Conservation (phyloP, 192 early-diverging fungal species). For the Coemansia asiatica region DNA sequence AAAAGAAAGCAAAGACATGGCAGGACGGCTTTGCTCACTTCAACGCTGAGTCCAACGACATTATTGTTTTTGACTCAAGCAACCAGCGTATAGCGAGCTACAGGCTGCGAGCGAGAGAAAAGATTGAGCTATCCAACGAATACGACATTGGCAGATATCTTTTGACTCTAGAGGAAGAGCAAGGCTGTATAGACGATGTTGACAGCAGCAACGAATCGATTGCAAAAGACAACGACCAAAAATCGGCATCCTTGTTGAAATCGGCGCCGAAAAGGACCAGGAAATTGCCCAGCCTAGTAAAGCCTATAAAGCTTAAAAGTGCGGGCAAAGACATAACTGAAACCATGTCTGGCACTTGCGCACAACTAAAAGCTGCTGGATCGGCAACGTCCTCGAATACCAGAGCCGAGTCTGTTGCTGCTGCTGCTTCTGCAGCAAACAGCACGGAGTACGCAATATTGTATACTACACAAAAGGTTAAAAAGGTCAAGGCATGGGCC, state of each 20-base stretch:
- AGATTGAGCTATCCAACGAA: conserved; percentile 32
- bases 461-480: conserved; percentile 48
- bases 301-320: conserved; percentile 31
- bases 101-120: conserved; percentile 32
- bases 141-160: conserved; percentile 47
- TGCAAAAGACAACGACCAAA: too few relatives aligned
- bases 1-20: conserved; percentile 56
- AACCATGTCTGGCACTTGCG: too few relatives aligned
- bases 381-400: too few relatives aligned
- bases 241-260: not conserved
- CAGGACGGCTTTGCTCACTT: conserved; percentile 47
- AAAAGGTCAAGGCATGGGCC: conserved; percentile 53
- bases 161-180: conserved; percentile 42
- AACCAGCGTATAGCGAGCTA: conserved; percentile 33
- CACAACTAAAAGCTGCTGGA: not conserved
- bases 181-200: not conserved
- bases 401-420: not conserved
- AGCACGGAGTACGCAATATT: conserved; percentile 27
- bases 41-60: conserved; percentile 28
- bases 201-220: not conserved
- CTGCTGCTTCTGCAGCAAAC: not conserved
- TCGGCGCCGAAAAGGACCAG: conserved; percentile 12
- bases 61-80: conserved; percentile 31
- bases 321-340: not conserved
- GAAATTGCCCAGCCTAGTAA: conserved; percentile 41